These are phyloP conservation scores for Xylaria sp. DNA, from an alignment of 2,329 filamentous ascomycete genomes.

Conservation along the genomic window DNA sequence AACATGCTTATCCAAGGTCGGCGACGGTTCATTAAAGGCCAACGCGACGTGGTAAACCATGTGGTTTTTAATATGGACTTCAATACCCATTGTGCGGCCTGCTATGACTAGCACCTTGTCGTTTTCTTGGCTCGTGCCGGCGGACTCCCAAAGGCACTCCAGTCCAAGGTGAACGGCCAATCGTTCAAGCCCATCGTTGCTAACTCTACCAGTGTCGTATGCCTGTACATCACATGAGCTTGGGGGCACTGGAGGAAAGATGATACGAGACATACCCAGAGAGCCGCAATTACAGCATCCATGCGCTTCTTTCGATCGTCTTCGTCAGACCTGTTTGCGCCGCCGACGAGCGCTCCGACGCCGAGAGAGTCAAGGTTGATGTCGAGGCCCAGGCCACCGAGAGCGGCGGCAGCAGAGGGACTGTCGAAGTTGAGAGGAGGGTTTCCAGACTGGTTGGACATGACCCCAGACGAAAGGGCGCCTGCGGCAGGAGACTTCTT, in stretches of 20 bases:
- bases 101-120: constrained; percentile 69
- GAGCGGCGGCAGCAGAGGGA: constrained; percentile 70
- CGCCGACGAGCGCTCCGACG: constrained; percentile 59
- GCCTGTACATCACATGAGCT: constrained; percentile 35
- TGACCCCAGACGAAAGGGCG: constrained; percentile 56
- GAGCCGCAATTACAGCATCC: constrained; percentile 61
- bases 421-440: constrained; percentile 70
- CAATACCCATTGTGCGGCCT: constrained; percentile 68
- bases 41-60: constrained; percentile 72
- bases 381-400: constrained; percentile 68
- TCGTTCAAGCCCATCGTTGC: constrained; percentile 78
- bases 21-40: constrained; percentile 69
- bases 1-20: constrained; percentile 68
- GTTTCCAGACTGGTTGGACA: constrained; percentile 60
- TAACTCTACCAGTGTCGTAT: constrained; percentile 70
- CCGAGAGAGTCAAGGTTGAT: constrained; percentile 64
- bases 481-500: constrained; percentile 69
- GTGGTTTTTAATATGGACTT: constrained; percentile 71
- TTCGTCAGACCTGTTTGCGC: constrained; percentile 58
- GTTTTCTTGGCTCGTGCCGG: constrained; percentile 59
- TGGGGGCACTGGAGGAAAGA: constrained; percentile 49
- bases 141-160: constrained; percentile 70
- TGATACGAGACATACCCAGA: constrained; percentile 60
- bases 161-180: constrained; percentile 75
- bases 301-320: constrained; percentile 67